These are phyloP conservation scores for Mortierella sp. DNA, from an alignment of 371 early-diverging fungal species.

Conservation along the genomic window DNA sequence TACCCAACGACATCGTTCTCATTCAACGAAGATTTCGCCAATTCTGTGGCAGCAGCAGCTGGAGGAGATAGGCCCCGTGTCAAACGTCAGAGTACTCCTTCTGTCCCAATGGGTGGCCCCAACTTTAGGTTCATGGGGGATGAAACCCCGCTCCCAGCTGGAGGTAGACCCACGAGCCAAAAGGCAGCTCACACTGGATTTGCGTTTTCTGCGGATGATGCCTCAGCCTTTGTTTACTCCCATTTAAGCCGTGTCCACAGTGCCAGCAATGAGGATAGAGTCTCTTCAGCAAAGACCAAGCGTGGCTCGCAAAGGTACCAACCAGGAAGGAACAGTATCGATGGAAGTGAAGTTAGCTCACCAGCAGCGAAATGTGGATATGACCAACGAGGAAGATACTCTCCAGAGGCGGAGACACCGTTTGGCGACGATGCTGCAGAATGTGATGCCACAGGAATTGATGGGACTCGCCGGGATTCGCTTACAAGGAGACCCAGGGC, in stretches of 20 bases:
- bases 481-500: conserved; percentile 44
- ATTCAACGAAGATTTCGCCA: conserved; percentile 48
- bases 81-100: conserved; percentile 54
- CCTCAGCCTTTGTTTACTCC: conserved; percentile 50
- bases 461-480: conserved; percentile 20
- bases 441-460: conserved; percentile 41
- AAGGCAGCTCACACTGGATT: conserved; percentile 40
- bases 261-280: conserved; percentile 32
- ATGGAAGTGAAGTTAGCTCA: conserved; percentile 40
- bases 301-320: conserved; percentile 33
- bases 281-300: conserved; percentile 16
- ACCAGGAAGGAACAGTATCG: conserved; percentile 42
- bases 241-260: conserved; percentile 46
- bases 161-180: conserved; percentile 2
- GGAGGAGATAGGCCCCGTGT: conserved; percentile 32
- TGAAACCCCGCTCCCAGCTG: conserved; percentile 21
- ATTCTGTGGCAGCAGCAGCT: conserved; percentile 18
- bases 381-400: neutral
- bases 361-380: neutral
- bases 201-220: conserved; percentile 54
- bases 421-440: conserved; percentile 17
- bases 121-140: conserved; percentile 54
- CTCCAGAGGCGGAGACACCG: conserved; percentile 1
- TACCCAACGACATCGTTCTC: conserved; percentile 54
- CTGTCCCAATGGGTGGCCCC: conserved; percentile 39